A percentile compares a stretch with the other conserved stretches of the same genome.
Conservation (phyloP, 2,329 filamentous ascomycete species). For the Bipolaris gigantea region DNA sequence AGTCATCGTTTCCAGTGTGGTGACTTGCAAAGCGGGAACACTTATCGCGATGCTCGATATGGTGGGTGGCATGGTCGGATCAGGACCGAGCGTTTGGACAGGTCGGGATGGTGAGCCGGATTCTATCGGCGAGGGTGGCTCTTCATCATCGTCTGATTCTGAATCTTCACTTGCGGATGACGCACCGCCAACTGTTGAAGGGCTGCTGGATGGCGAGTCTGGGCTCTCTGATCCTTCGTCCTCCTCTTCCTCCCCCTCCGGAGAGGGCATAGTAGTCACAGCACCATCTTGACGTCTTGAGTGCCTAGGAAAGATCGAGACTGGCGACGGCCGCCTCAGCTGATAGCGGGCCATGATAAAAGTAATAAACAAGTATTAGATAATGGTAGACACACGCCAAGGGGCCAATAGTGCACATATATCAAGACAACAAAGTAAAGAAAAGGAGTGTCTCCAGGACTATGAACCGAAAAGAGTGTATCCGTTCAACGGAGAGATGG, state of each 20-base stretch:
- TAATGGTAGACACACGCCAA: conserved; percentile 6
- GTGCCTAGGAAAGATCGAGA: conserved; percentile 20
- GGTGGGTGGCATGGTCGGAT: not conserved
- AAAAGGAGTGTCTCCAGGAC: conserved; percentile 34
- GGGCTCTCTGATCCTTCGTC: conserved; percentile 27
- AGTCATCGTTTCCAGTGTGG: not conserved
- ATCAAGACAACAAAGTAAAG: conserved; percentile 3
- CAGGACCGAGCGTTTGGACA: conserved; percentile 2
- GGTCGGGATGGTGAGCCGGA: conserved; percentile 1
- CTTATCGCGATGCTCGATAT: not conserved
- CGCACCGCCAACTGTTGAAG: conserved; percentile 8
- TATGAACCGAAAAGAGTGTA: conserved; percentile 25
- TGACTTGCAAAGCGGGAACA: conserved; percentile 12
- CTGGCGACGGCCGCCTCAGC: conserved; percentile 32
- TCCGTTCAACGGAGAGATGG: conserved; percentile 37
- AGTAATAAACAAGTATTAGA: conserved; percentile 12
- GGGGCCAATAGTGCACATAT: conserved; percentile 8
- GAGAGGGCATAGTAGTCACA: conserved; percentile 11
- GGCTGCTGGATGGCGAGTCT: conserved; percentile 26
- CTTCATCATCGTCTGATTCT: conserved; percentile 18
- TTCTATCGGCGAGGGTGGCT: conserved; percentile 13
- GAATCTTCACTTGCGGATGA: conserved; percentile 1
- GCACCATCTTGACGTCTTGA: conserved; percentile 26
- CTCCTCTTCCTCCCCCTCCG: conserved; percentile 4
- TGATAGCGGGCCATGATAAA: conserved; percentile 33